phyloP scores from a whole-genome alignment of 306 rosid species.

The Senna tora region DNA sequence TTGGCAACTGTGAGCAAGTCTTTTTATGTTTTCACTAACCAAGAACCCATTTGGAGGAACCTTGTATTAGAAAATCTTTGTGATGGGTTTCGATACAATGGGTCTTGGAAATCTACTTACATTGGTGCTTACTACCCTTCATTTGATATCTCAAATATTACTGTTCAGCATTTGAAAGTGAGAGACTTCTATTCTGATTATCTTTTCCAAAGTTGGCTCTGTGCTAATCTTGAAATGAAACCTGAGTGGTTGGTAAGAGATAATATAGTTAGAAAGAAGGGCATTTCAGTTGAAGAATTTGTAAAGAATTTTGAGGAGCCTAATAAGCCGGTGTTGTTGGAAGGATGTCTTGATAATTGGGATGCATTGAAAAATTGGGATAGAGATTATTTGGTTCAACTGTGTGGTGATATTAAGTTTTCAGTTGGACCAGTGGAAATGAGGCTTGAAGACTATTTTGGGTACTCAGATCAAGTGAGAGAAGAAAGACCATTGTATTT shows the following conservation, averaged over 20 bases:
- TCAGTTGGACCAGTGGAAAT: constrained; percentile 80
- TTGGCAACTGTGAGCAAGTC: constrained; percentile 80
- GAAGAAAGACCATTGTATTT: constrained; percentile 90
- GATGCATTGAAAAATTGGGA: constrained; percentile 80
- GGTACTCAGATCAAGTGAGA: constrained; percentile 70
- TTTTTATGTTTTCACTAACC: constrained; percentile 65
- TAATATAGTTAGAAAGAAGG: constrained; percentile 67
- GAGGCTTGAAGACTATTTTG: constrained; percentile 78
- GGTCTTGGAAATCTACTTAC: constrained; percentile 78
- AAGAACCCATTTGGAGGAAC: constrained; percentile 90
- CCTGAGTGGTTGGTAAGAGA: constrained; percentile 88
- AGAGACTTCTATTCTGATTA: constrained; percentile 92
- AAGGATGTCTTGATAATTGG: constrained; percentile 91
- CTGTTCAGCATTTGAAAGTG: constrained; percentile 53
- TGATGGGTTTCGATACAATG: constrained; percentile 60
- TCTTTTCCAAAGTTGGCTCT: constrained; percentile 96
- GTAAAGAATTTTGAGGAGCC: constrained; percentile 70
- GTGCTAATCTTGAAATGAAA: constrained; percentile 96
- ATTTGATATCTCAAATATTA: constrained; percentile 41
- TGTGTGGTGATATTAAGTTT: constrained; percentile 73
- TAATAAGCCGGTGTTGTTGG: constrained; percentile 81
- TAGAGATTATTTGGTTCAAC: constrained; percentile 66
- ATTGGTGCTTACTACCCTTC: constrained; percentile 58
- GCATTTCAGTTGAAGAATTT: constrained; percentile 85
- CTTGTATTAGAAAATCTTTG: constrained; percentile 68